Base-by-base conservation (phyloP, 495 filamentous ascomycete species). In the Penicillium egyptiacum region DNA sequence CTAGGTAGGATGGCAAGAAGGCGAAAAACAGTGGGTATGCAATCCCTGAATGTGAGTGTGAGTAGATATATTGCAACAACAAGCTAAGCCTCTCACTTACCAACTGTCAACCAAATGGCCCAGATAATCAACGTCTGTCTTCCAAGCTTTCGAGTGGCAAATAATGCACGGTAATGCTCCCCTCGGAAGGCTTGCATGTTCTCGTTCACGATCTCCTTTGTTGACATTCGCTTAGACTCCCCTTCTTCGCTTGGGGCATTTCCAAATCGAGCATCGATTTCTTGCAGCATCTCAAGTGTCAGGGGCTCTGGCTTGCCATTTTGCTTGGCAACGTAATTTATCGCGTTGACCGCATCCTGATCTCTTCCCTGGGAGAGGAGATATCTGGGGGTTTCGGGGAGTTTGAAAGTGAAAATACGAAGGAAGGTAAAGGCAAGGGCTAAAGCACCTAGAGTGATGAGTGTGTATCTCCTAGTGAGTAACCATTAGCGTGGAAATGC, bases 11-110 rank as follows among this genome's bases (percentile, higher is more conserved):
- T 8, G 69, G 65, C 42, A 74, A 61, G 39, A 71, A 74, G 22
- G 64, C 64, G 55, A 71, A 70, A 55, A 70, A 74, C 0, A 74
- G 57, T 5, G 71, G 71, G 49, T 71, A 71, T 26, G 59, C 71
- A 23, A 74, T 71, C 17, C 68, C 70, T 69, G 49, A 5, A 16
- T 16, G 3, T 12, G 11, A 37, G 33, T 37, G 2, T 37, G 14
- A 37, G 33, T 37, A 16, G 14, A 37, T 3, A 37, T 37, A 37
- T 37, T 33, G 2, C 31, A 31, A 14, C 10, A 22, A 28, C 19
- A 25, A 14, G 9, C 25, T 0, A 37, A 12, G 11, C 5, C 2
- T 22, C 9, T 22, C 4, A 50, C 55, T 31, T 52, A 68, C 68
- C 70, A 30, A 73, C 64, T 10, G 64, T 70, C 11, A 73, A 39